These are phyloP conservation scores for Ophiostoma sp. DNA, from an alignment of 2,329 filamentous ascomycete species.

Conservation along the genomic window DNA sequence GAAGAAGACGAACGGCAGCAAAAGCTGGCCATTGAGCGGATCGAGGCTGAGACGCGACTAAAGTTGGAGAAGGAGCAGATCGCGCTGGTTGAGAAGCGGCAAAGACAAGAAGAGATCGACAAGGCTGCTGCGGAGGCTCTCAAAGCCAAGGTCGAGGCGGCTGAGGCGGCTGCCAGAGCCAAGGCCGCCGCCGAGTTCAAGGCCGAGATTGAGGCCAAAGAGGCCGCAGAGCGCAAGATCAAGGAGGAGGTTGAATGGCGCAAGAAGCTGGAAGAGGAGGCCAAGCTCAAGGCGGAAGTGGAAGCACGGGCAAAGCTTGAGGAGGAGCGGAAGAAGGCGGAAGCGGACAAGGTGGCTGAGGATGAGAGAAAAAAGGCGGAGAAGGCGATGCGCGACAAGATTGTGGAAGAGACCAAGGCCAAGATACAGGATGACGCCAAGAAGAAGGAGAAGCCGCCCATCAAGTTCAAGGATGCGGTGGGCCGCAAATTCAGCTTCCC, in stretches of 20 bases:
- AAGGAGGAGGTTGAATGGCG: slow-evolving; percentile 38
- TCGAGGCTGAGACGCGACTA: slow-evolving; percentile 10
- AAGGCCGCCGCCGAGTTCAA: slow-evolving; percentile 38
- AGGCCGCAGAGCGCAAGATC: slow-evolving; percentile 29
- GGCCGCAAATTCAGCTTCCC: slow-evolving; percentile 91
- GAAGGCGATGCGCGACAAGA: slow-evolving; percentile 49
- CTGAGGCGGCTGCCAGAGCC: slow-evolving; percentile 42
- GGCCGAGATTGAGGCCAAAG: slow-evolving; percentile 37
- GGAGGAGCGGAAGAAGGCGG: slow-evolving; percentile 45
- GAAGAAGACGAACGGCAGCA: slow-evolving; percentile 34
- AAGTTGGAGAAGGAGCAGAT: background rate
- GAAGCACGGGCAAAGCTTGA: slow-evolving; percentile 43
- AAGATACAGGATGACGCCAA: slow-evolving; percentile 43
- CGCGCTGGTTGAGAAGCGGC: slow-evolving; percentile 1
- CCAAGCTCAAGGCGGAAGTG: slow-evolving; percentile 39
- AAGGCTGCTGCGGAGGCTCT: slow-evolving; percentile 43
- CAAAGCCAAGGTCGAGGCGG: slow-evolving; percentile 41
- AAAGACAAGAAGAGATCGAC: slow-evolving; percentile 27
- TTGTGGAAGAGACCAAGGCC: slow-evolving; percentile 44
- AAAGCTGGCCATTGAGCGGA: slow-evolving; percentile 12
- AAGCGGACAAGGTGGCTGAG: slow-evolving; percentile 41
- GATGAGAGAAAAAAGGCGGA: slow-evolving; percentile 51
- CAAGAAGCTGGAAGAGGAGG: slow-evolving; percentile 46
- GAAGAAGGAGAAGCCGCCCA: slow-evolving; percentile 62
- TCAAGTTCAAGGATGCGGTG: slow-evolving; percentile 87